A percentile compares a stretch with the other conserved stretches of the same genome.
Evolutionary conservation across 2,329 filamentous ascomycete species (phyloP).

Genomic region (Colletotrichum tabaci): DNA sequence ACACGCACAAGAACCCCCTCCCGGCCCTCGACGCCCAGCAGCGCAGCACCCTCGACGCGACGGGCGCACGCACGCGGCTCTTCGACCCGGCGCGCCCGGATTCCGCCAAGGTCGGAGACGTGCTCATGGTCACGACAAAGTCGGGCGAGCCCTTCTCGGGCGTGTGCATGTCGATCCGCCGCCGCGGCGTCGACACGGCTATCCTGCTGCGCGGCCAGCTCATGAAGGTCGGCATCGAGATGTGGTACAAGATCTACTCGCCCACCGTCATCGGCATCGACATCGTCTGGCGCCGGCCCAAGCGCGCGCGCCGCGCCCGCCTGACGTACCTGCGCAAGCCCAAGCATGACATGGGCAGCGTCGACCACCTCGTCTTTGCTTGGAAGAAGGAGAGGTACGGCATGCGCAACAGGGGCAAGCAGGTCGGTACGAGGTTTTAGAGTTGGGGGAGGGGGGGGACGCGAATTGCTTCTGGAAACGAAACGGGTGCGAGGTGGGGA

Average conservation of each 20-base stretch:
- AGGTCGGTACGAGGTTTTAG: conserved; percentile 37
- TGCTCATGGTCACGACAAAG: conserved; percentile 89
- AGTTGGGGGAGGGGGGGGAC: not conserved
- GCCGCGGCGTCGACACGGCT: conserved; percentile 89
- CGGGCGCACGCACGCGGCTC: conserved; percentile 83
- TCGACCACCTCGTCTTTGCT: conserved; percentile 80
- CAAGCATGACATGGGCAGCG: conserved; percentile 88
- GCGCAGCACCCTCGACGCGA: conserved; percentile 84
- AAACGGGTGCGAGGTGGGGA: not conserved
- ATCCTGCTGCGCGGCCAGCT: conserved; percentile 90
- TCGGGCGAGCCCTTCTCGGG: conserved; percentile 89
- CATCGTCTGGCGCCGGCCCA: conserved; percentile 88
- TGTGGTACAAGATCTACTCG: conserved; percentile 97
- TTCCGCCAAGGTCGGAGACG: conserved; percentile 86
- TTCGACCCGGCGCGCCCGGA: conserved; percentile 86
- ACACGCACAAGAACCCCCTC: conserved; percentile 77
- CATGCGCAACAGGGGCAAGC: conserved; percentile 48
- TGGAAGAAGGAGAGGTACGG: conserved; percentile 64
- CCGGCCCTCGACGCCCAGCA: conserved; percentile 77
- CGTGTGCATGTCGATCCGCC: conserved; percentile 88
- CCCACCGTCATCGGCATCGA: conserved; percentile 93
- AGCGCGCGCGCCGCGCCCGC: conserved; percentile 88
- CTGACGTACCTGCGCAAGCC: conserved; percentile 93
- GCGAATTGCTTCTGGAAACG: no score
- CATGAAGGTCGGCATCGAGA: conserved; percentile 90